Percentiles rank a stretch among this genome's conserved stretches.
phyloP scores from a whole-genome alignment of 2,329 filamentous ascomycete species.

The Huntiella decipiens region DNA sequence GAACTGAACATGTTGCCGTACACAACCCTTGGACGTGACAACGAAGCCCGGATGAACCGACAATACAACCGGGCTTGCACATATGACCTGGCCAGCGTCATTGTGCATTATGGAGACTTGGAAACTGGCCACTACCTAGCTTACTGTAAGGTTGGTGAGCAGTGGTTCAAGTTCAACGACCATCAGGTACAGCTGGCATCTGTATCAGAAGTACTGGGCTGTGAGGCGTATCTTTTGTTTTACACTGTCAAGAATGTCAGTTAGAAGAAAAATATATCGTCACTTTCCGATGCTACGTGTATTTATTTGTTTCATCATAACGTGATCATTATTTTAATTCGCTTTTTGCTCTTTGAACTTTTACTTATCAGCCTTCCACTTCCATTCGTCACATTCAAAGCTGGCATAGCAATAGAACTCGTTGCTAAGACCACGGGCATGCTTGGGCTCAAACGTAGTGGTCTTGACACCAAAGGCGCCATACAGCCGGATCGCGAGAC shows the following conservation, averaged over 20 bases:
- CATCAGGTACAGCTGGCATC: conserved; percentile 73
- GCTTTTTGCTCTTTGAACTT: conserved; percentile 9
- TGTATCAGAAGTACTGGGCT: conserved; percentile 66
- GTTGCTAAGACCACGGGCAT: conserved; percentile 58
- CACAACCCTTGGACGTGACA: conserved; percentile 44
- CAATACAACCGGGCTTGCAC: conserved; percentile 47
- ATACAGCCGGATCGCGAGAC: conserved; percentile 48
- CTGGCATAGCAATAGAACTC: conserved; percentile 68
- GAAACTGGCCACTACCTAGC: conserved; percentile 84
- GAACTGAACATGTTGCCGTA: conserved; percentile 83
- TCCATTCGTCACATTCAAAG: conserved; percentile 43
- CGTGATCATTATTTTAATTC: neutral
- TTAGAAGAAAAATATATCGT: neutral
- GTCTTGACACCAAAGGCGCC: conserved; percentile 38
- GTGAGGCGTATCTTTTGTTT: conserved; percentile 80
- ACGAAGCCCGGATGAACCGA: conserved; percentile 28
- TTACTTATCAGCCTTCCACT: conserved; percentile 19
- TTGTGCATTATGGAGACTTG: conserved; percentile 84
- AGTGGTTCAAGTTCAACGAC: conserved; percentile 94
- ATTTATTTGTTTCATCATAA: neutral
- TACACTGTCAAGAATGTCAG: conserved; percentile 50
- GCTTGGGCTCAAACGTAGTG: conserved; percentile 49
- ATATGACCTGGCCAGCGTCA: conserved; percentile 75
- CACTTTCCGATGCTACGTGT: neutral
- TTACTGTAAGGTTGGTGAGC: conserved; percentile 66